Evolutionary conservation across 1,139 yeast genomes (phyloP), one percentile per base, ranked within the genome.

Genomic region (Scheffersomyces quercinus): DNA sequence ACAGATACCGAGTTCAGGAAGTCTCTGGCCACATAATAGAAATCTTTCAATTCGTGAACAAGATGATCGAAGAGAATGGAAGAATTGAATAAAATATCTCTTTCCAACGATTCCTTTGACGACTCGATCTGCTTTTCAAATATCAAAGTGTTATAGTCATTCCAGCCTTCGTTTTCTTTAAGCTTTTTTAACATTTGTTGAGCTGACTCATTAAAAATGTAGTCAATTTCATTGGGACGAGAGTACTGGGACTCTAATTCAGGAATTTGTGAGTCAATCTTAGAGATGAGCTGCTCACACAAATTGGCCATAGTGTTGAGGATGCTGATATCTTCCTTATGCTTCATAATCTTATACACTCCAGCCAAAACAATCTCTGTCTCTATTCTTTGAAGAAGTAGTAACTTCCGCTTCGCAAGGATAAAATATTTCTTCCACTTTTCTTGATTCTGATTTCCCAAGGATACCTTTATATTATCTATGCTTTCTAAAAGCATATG

Each of bases 121-220:
- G 72, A 59, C 1, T 64, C 60, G 2, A 82, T 55, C 35, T 69
- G 60, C 4, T 60, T 56, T n/a, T 76, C 72, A 46, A 75, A 79
- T 1, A 71, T 48, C 0, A 56, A 44, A 2, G 76, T 64, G 56
- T 79, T 79, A 34, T 59, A 53, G 0, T 65, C 68, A 10, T 66
- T 51, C 90, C 91, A 85, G 3, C 75, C 68, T 36, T 81, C 85
- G 50, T 73, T 61, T 44, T 82, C 83, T 38, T 67, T 58, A 14
- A 84, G 59, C 42, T 73, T 68, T 32, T 65, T 65, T 29, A 79
- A 55, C 2, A 77, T 71, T 41, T 71, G 70, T n/a, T 60, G 58
- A 8, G 76, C 59, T 3, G 81, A 70, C 39, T 73, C 70, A 34
- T 64, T 55, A 37, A 80, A 56, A 2, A 81, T 73, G 30, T 67